These are phyloP conservation scores for Cryptococcus maquisensis DNA, from an alignment of 1,284 basidiomycete species.

Conservation along the genomic window DNA sequence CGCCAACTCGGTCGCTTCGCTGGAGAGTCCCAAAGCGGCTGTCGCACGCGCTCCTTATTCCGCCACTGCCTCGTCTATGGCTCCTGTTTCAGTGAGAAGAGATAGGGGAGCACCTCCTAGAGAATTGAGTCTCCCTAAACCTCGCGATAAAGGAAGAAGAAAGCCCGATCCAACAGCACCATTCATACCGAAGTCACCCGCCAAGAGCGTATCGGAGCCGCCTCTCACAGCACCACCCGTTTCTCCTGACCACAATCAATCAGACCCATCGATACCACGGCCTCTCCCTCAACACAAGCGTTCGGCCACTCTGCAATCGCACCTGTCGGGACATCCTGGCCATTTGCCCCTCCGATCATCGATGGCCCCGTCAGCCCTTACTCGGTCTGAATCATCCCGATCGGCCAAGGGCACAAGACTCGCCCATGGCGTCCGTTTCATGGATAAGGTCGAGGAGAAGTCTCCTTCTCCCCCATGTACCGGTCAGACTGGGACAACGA, in stretches of 20 bases:
- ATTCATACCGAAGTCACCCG: background rate
- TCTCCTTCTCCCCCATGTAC: constrained; percentile 1
- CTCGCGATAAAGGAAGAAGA: background rate
- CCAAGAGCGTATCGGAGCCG: background rate
- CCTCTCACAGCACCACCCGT: background rate
- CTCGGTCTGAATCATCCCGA: constrained; percentile 6
- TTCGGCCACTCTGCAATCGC: background rate
- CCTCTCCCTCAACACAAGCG: constrained; percentile 1
- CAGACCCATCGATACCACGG: background rate
- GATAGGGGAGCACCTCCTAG: background rate
- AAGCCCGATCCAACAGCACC: background rate
- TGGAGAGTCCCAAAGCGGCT: background rate
- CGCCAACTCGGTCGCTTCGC: background rate
- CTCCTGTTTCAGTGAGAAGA: background rate
- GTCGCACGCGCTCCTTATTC: background rate
- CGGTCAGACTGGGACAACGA: background rate
- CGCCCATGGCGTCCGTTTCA: constrained; percentile 24
- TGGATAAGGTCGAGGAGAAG: constrained; percentile 12
- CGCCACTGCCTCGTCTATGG: background rate
- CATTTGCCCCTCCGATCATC: background rate
- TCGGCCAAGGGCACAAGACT: constrained; percentile 1
- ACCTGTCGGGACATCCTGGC: background rate
- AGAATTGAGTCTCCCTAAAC: background rate
- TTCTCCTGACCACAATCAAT: background rate
- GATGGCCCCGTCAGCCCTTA: background rate